phyloP scores from a whole-genome alignment of 2,329 filamentous ascomycete genomes.

The Aureobasidium subglaciale region DNA sequence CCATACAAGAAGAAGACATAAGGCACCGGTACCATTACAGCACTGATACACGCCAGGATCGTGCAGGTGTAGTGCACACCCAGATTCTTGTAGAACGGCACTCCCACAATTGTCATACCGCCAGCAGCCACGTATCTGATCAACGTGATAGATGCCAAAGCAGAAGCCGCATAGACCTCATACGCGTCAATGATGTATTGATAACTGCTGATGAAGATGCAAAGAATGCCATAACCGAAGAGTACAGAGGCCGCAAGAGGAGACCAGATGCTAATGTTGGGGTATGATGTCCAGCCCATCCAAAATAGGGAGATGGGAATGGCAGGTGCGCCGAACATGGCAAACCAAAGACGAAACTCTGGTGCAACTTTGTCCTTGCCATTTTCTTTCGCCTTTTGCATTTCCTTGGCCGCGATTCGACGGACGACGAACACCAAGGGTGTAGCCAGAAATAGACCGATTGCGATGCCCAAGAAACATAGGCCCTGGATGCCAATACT shows the following conservation, averaged over 20 bases:
- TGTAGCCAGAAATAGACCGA: constrained; percentile 34
- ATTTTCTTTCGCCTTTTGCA: constrained; percentile 34
- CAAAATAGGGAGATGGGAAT: constrained; percentile 50
- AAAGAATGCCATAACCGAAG: constrained; percentile 41
- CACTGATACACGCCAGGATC: constrained; percentile 28
- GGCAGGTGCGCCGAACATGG: constrained; percentile 44
- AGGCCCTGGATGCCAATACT: constrained; percentile 39
- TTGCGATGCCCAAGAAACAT: constrained; percentile 42
- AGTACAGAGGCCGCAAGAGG: constrained; percentile 44
- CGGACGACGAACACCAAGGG: constrained; percentile 41
- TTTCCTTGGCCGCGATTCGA: constrained; percentile 36
- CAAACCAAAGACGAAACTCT: constrained; percentile 48
- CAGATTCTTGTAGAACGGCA: constrained; percentile 35
- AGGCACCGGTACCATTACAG: constrained; percentile 32
- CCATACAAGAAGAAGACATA: constrained; percentile 41
- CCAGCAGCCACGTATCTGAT: constrained; percentile 36
- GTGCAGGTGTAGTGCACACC: constrained; percentile 31
- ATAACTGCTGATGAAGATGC: constrained; percentile 45
- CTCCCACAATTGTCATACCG: constrained; percentile 33
- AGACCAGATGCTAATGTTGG: constrained; percentile 44
- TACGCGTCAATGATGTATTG: constrained; percentile 55
- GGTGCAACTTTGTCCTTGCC: constrained; percentile 39
- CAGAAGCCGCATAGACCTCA: constrained; percentile 45
- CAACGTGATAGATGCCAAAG: constrained; percentile 36
- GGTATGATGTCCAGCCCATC: constrained; percentile 49